These are phyloP conservation scores for Zangia roseola DNA, from an alignment of 768 basidiomycete species.

Conservation along the genomic window DNA sequence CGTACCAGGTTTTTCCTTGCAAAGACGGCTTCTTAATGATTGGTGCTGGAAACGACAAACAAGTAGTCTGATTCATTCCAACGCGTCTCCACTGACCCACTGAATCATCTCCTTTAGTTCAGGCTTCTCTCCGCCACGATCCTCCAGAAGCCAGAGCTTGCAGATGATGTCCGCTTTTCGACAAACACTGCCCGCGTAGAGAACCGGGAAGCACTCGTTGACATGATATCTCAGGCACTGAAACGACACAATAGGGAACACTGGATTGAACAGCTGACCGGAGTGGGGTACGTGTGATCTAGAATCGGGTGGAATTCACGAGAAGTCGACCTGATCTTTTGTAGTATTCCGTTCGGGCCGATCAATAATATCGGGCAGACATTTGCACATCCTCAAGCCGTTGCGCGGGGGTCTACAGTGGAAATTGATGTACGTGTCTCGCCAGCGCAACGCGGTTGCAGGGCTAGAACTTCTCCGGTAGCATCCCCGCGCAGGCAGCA, in stretches of 20 bases:
- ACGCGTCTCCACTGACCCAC: neutral
- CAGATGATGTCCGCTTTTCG: constrained; percentile 58
- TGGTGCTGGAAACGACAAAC: constrained; percentile 87
- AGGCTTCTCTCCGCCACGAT: constrained; percentile 61
- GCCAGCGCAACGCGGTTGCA: constrained; percentile 32
- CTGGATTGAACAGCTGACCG: constrained; percentile 76
- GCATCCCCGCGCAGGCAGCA: constrained; percentile 73
- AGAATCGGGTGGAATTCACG: constrained; percentile 5
- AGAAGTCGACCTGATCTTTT: constrained; percentile 7
- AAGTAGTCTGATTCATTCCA: constrained; percentile 43
- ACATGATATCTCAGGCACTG: constrained; percentile 63
- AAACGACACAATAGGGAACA: constrained; percentile 56
- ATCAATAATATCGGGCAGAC: constrained; percentile 91
- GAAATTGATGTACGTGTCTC: constrained; percentile 67
- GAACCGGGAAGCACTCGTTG: constrained; percentile 68
- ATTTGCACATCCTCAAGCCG: constrained; percentile 84
- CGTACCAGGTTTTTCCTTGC: constrained; percentile 89
- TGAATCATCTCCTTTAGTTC: constrained; percentile 51
- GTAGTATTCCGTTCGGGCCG: constrained; percentile 80
- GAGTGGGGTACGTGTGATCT: constrained; percentile 62
- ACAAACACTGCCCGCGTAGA: constrained; percentile 76
- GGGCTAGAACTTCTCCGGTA: constrained; percentile 27
- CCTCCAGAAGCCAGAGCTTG: constrained; percentile 59
- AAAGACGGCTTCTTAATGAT: constrained; percentile 90
- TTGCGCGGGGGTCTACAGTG: constrained; percentile 70